These are phyloP conservation scores for Streptanthus diversifolius DNA, from an alignment of 345 rosid species.

Conservation along the genomic window DNA sequence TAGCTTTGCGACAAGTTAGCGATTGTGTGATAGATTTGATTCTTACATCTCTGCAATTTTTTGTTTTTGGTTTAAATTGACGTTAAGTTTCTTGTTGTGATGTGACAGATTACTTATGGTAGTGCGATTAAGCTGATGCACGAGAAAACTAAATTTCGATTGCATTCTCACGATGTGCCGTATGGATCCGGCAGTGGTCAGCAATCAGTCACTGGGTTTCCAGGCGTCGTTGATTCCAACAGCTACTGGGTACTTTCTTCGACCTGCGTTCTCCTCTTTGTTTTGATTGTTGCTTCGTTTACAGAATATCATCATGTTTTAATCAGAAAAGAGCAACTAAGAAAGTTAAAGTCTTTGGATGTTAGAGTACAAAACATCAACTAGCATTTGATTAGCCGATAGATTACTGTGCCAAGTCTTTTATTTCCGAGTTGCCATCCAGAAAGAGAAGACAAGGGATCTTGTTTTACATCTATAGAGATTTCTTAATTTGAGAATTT, in stretches of 20 bases:
- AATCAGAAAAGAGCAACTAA: neutral
- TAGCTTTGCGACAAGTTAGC: too few species aligned
- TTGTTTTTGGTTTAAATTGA: too few species aligned
- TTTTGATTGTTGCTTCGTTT: neutral
- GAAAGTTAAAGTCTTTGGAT: neutral
- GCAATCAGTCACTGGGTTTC: conserved; percentile 94
- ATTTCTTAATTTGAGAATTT: neutral
- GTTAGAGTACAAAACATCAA: neutral
- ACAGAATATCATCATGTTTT: neutral
- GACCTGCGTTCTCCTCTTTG: neutral
- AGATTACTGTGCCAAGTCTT: too few species aligned
- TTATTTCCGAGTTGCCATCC: too few species aligned
- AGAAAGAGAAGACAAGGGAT: neutral
- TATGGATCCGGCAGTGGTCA: conserved; percentile 99
- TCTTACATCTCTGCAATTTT: too few species aligned
- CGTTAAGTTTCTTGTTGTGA: neutral
- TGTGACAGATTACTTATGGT: conserved; percentile 77
- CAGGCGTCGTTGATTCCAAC: conserved; percentile 80
- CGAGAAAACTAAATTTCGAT: conserved; percentile 72
- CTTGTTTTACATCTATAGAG: neutral
- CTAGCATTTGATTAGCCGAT: neutral
- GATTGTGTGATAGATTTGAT: neutral
- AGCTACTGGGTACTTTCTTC: conserved; percentile 82
- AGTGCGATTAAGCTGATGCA: conserved; percentile 86
- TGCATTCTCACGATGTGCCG: conserved; percentile 98